A percentile compares a stretch with the other conserved stretches of the same genome.
Conservation (phyloP, 805 yeast genomes). For the Lachancea dasiensis region DNA sequence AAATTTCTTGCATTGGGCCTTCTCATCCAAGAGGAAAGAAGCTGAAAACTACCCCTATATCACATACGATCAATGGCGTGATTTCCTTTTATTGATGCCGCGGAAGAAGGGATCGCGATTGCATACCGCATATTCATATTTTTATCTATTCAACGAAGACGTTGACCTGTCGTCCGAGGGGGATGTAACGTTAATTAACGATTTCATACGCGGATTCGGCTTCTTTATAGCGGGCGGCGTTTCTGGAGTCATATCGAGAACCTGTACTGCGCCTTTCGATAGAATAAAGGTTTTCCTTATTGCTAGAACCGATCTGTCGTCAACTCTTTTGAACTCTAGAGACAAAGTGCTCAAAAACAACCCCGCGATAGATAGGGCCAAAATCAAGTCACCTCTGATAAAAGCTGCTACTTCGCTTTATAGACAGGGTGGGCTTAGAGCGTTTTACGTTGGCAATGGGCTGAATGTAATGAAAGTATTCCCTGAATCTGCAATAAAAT, state of each 20-base stretch:
- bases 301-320: conserved; percentile 78
- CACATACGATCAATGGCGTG: conserved; percentile 81
- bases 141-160: conserved; percentile 55
- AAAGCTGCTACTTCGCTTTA: conserved; percentile 79
- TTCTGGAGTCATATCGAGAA: conserved; percentile 92
- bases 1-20: conserved; percentile 30
- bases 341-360: conserved; percentile 39
- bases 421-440: conserved; percentile 79
- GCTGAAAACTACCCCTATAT: conserved; percentile 41
- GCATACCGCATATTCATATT: conserved; percentile 73
- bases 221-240: conserved; percentile 92
- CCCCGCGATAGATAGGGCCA: conserved; percentile 34
- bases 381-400: conserved; percentile 64
- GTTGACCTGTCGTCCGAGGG: conserved; percentile 84
- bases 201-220: conserved; percentile 77
- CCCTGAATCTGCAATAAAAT: conserved; percentile 96
- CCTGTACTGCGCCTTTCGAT: conserved; percentile 96
- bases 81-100: conserved; percentile 78
- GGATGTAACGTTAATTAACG: conserved; percentile 79
- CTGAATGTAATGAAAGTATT: conserved; percentile 87
- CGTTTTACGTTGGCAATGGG: conserved; percentile 95
- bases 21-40: conserved; percentile 11
- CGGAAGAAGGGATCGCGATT: conserved; percentile 68
- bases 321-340: conserved; percentile 59
- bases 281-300: conserved; percentile 89